Evolutionary conservation across 495 filamentous ascomycete genomes (phyloP), one percentile per base, ranked within the genome.

Genomic region (Beverwykella pulmonaria): DNA sequence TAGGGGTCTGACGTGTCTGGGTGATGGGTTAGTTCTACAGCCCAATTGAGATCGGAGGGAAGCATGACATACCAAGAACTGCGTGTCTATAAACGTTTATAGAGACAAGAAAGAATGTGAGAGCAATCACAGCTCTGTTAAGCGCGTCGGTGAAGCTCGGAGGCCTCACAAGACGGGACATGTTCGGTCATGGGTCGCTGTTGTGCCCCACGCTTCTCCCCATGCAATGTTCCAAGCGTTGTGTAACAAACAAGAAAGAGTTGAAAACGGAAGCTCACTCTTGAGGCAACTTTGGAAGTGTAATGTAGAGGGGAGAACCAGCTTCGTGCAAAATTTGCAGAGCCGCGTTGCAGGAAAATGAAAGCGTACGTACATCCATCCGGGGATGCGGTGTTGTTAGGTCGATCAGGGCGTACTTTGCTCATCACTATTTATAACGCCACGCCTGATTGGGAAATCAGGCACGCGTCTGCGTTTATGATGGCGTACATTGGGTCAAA

Each of bases 1-100:
- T 79, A 79, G 4, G 81, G 82, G 71, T 88, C 86, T 27, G 68
- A 53, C 5, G 75, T 61, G 73, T 84, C 82, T 83, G 57, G 0
- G 29, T 39, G 29, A 44, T n/a, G 32, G 12, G 23, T 29, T 26
- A 41, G 17, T 17, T 29, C 27, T 29, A 27, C 23, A 15, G n/a
- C 12, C 8, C 26, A 29, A 32, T 32, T 32, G 12, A 17, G 23
- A 30, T 1, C n/a, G 2, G 3, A 34, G 27, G 52, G 9, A 34
- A 44, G 25, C 3, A 15, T 20, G n/a, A 1, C 29, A 26, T 53
- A 62, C 59, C 29, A 22, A 41, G 30, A 39, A 46, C n/a, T n/a
- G 39, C 10, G 14, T 46, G 48, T 27, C 49, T 27, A 27, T 62
- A 62, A 4, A 62, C 26, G 17, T 32, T 53, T 7, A 20, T 8